Conservation (phyloP, 129 eudicot genomes). For the Flaveria brownii region DNA sequence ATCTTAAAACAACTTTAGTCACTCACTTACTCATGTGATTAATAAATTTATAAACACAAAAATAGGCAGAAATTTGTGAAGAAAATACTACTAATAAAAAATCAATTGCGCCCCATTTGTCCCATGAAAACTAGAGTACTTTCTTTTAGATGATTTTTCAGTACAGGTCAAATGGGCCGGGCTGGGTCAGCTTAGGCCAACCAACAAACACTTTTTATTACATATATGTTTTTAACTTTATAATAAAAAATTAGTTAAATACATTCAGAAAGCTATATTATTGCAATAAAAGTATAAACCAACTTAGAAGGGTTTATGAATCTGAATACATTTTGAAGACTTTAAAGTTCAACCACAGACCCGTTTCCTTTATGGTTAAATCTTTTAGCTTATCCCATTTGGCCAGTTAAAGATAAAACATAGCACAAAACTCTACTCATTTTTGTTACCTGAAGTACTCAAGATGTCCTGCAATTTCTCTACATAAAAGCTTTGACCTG, state of each 20-base stretch:
- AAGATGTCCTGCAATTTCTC: conserved; percentile 77
- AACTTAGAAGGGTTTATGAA: not conserved
- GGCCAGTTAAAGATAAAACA: not conserved
- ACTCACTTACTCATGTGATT: not conserved
- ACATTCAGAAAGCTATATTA: not conserved
- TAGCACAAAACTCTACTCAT: not conserved
- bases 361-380: not conserved
- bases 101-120: not conserved
- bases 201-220: not conserved
- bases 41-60: not conserved
- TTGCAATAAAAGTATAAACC: not conserved
- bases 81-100: not conserved
- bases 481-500: conserved; percentile 70
- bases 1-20: not conserved
- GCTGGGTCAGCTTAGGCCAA: not conserved
- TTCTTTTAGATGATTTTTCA: not conserved
- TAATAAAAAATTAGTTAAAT: not conserved
- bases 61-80: not conserved
- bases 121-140: not conserved
- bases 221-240: not conserved
- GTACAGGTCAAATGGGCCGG: not conserved
- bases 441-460: conserved; percentile 51
- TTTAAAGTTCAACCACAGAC: not conserved
- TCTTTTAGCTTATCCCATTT: not conserved
- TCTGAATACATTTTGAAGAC: not conserved